These are phyloP conservation scores for Solanum etuberosum DNA, from an alignment of 257 asterid species.

Conservation along the genomic window DNA sequence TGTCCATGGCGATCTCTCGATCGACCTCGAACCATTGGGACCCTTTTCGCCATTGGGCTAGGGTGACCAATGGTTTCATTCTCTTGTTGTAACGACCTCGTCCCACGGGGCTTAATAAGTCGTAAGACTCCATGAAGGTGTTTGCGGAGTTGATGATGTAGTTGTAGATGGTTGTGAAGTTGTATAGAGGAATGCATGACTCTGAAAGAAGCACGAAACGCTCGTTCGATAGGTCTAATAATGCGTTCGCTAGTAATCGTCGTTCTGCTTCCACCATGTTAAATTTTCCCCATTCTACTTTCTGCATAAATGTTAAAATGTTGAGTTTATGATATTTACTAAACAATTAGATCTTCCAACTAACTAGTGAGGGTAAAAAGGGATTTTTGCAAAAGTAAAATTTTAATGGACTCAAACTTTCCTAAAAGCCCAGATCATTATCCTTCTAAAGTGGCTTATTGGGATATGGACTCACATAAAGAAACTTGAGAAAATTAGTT, in stretches of 20 bases:
- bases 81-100: conserved; percentile 50
- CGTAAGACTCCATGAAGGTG: conserved; percentile 48
- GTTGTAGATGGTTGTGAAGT: conserved; percentile 41
- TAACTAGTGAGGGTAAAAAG: not conserved
- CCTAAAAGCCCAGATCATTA: not conserved
- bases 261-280: conserved; percentile 85
- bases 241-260: conserved; percentile 67
- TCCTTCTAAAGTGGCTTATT: not conserved
- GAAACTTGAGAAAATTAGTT: not conserved
- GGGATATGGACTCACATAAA: not conserved
- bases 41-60: conserved; percentile 56
- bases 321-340: not conserved
- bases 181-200: conserved; percentile 54
- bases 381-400: not conserved
- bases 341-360: not conserved
- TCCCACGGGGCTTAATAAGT: conserved; percentile 41
- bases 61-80: conserved; percentile 36
- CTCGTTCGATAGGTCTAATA: conserved; percentile 71
- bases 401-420: not conserved
- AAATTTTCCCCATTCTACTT: conserved; percentile 56
- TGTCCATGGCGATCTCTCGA: conserved; percentile 37
- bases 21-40: conserved; percentile 66
- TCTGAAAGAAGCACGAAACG: conserved; percentile 70
- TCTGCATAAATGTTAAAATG: conserved; percentile 2
- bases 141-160: conserved; percentile 34